Conservation (phyloP, 2,329 filamentous ascomycete species). For the Arachnopeziza araneosa region DNA sequence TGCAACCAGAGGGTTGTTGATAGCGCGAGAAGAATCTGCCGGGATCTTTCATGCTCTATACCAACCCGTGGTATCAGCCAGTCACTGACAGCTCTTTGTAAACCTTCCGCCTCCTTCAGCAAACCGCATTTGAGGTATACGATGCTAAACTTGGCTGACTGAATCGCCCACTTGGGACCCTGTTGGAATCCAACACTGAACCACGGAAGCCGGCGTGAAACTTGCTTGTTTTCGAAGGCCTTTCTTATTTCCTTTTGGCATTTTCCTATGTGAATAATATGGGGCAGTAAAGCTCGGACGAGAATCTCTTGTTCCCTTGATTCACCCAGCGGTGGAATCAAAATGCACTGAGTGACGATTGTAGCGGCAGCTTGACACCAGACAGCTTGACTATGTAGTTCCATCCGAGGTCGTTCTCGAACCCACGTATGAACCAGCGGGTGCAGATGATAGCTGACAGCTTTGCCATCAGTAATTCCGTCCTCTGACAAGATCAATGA, state of each 20-base stretch:
- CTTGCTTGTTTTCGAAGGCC: conserved; percentile 1
- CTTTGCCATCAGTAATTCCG: conserved; percentile 3
- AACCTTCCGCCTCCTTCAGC: too few species aligned
- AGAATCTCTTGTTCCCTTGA: conserved; percentile 16
- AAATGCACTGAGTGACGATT: conserved; percentile 22
- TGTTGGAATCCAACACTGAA: conserved; percentile 27
- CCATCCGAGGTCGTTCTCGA: conserved; percentile 26
- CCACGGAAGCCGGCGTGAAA: conserved; percentile 20
- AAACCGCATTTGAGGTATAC: conserved; percentile 20
- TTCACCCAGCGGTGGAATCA: conserved; percentile 22
- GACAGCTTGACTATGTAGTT: conserved; percentile 24
- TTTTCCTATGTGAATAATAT: conserved; percentile 24
- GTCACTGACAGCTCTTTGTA: too few species aligned
- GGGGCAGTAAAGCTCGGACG: conserved; percentile 24
- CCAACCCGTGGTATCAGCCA: conserved; percentile 17
- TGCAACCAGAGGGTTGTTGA: conserved; percentile 20
- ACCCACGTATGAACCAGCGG: conserved; percentile 31
- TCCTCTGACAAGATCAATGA: conserved; percentile 22
- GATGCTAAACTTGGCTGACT: conserved; percentile 25
- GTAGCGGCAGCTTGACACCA: conserved; percentile 29
- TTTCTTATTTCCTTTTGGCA: conserved; percentile 7
- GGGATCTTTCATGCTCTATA: conserved; percentile 17
- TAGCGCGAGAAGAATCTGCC: conserved; percentile 20
- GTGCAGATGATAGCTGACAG: conserved; percentile 30
- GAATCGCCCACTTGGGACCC: conserved; percentile 14